Base-by-base conservation (phyloP, 495 filamentous ascomycete species). In the Daldinia loculata region DNA sequence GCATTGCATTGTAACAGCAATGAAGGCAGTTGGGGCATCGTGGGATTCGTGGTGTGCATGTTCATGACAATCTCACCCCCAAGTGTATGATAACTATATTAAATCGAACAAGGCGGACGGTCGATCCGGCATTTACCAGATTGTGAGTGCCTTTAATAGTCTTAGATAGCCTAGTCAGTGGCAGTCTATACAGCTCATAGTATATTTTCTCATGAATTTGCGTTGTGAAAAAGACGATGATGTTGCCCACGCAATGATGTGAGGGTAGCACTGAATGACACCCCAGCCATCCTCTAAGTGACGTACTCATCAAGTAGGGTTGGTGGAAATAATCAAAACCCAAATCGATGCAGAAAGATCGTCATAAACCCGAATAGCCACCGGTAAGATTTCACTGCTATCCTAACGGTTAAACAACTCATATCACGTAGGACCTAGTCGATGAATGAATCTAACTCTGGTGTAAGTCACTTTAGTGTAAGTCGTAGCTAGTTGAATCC, bases 341-440 rank as follows among this genome's bases (percentile, higher is more conserved):
- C 61, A 48, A 58, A 53, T 66, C 65, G 61, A 69, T 51, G 48
- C 34, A 65, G 61, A 61, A 55, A 65, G 70, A 69, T 73, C 70
- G 56, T 69, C 70, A 73, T 69, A 69, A 61, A 73, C 70, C 70
- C 70, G 70, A 73, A 73, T 69, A 69, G 70, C 66, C 70, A 73
- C 61, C 70, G 66, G 66, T 29, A 73, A 53, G 61, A 64, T 50
- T 51, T 41, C 50, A 38, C 51, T 69, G 55, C 36, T 52, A 61
- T 69, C 56, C 29, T 69, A 34, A 66, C 65, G 70, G 70, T 61
- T 73, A 69, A 69, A 69, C 66, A 58, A 58, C 56, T 29, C 17
- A 62, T 52, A 58, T 43, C 61, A 27, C 8, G 53, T 51, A 58
- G 3, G 7, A 14, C 43, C 43, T 24, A 24, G 41, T 9, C 17